Evolutionary conservation across 306 rosid species (phyloP).

Genomic region (Trichosanthes truncata): DNA sequence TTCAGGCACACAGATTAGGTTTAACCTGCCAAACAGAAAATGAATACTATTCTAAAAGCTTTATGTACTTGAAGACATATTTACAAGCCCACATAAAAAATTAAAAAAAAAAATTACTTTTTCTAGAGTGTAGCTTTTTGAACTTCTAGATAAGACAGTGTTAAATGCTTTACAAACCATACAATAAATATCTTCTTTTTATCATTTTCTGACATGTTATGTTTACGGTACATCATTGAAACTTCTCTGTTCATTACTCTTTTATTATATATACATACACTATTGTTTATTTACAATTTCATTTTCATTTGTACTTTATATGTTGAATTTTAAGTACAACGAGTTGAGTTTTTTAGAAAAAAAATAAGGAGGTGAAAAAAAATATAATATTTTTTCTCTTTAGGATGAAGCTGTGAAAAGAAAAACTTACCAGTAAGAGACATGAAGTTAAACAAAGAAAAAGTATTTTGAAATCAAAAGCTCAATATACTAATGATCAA

Average conservation of each 20-base stretch:
- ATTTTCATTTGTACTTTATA: neutral
- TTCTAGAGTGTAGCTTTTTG: too few relatives aligned
- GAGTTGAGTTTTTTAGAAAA: neutral
- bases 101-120: neutral
- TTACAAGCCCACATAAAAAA: neutral
- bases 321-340: neutral
- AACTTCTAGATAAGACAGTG: neutral
- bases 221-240: neutral
- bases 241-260: neutral
- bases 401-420: neutral
- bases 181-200: neutral
- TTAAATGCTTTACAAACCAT: too few relatives aligned
- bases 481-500: neutral
- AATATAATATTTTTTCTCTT: neutral
- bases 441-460: too few relatives aligned
- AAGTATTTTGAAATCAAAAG: neutral
- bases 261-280: neutral
- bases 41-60: neutral
- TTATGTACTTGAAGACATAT: neutral
- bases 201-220: neutral
- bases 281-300: neutral
- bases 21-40: neutral
- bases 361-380: too few relatives aligned
- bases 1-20: neutral
- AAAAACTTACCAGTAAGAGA: neutral